Evolutionary conservation across 2,329 filamentous ascomycete species (phyloP).

Genomic region (Macroventuria anomochaeta): DNA sequence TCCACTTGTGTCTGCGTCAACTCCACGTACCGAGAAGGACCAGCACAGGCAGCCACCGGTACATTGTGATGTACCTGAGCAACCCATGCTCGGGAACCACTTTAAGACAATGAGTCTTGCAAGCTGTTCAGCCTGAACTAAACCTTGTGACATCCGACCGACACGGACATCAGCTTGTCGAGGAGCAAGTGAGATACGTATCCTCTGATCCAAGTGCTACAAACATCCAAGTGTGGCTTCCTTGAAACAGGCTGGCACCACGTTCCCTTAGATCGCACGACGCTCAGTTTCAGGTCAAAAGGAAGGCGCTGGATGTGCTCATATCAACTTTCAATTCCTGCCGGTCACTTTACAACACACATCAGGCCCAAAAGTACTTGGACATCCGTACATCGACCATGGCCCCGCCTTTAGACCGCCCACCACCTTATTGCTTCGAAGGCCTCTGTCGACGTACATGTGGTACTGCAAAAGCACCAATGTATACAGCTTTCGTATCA

Average conservation of each 20-base stretch:
- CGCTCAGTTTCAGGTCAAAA: background rate
- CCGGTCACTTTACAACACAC: background rate
- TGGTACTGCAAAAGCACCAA: too few relatives aligned
- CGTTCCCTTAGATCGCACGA: background rate
- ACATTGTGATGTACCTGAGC: background rate
- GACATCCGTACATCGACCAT: too few relatives aligned
- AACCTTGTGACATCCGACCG: background rate
- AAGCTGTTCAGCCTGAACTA: background rate
- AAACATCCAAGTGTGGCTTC: background rate
- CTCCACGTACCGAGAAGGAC: background rate
- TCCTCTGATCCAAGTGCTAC: background rate
- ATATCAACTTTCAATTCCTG: background rate
- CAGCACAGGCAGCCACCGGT: background rate
- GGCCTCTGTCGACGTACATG: too few relatives aligned
- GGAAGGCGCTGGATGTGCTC: background rate
- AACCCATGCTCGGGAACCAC: background rate
- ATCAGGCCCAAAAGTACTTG: too few relatives aligned
- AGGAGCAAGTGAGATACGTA: background rate
- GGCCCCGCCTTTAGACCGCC: too few relatives aligned
- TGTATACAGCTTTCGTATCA: too few relatives aligned
- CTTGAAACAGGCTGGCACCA: background rate
- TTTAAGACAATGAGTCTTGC: background rate
- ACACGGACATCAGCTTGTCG: background rate
- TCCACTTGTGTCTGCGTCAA: slow-evolving; percentile 3
- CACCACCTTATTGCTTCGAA: too few relatives aligned